Percentiles rank a stretch among this genome's conserved stretches.
These are phyloP conservation scores for Trichoderma pleuroti DNA, from an alignment of 2,329 filamentous ascomycete species.

Conservation along the genomic window DNA sequence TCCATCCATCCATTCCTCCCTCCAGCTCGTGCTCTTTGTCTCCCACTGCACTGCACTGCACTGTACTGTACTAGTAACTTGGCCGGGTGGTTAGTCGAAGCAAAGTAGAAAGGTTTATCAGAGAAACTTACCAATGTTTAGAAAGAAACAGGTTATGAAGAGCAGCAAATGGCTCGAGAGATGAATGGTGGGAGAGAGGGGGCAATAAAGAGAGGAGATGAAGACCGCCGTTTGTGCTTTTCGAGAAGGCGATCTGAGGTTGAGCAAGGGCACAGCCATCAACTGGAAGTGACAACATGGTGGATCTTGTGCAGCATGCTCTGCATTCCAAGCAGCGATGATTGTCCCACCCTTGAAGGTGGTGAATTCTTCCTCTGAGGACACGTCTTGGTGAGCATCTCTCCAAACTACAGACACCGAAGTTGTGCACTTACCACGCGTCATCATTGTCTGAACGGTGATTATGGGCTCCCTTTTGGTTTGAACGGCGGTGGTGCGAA, in stretches of 20 bases:
- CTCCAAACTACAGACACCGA: not conserved
- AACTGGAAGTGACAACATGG: not conserved
- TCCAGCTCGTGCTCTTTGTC: not conserved
- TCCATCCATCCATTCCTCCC: not conserved
- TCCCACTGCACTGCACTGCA: not conserved
- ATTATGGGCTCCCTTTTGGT: not conserved
- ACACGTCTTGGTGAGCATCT: not conserved
- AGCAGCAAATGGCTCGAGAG: not conserved
- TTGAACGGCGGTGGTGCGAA: not conserved
- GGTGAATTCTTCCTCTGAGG: not conserved
- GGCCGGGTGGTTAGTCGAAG: not conserved
- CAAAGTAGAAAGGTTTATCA: not conserved
- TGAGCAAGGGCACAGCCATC: not conserved
- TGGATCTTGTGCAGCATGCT: not conserved
- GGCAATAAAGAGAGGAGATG: not conserved
- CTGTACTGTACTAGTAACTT: too few species aligned
- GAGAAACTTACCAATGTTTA: not conserved
- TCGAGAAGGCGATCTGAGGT: not conserved
- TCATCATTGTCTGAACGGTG: not conserved
- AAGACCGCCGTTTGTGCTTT: not conserved
- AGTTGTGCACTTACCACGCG: not conserved
- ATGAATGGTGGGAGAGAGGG: not conserved
- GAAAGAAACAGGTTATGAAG: not conserved
- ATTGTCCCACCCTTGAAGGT: not conserved
- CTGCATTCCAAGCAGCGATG: not conserved